Percentiles rank a stretch among this genome's conserved stretches.
Conservation (phyloP, 164 flowering plant species). For the Chimonanthus praecox region DNA sequence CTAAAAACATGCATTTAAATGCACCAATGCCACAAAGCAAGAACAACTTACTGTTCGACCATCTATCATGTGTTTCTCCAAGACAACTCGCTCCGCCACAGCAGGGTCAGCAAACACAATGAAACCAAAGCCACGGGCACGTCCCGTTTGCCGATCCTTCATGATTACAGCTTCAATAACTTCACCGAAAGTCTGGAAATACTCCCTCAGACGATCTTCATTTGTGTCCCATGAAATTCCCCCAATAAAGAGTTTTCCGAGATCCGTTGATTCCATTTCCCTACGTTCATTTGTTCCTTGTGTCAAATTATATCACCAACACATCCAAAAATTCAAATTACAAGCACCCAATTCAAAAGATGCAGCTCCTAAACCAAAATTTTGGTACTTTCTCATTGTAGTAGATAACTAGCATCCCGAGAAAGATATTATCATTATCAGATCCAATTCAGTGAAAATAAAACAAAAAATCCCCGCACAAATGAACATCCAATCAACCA, state of each 20-base stretch:
- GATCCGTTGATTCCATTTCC: constrained; percentile 67
- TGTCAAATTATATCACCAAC: constrained; percentile 9
- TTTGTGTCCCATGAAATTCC: constrained; percentile 91
- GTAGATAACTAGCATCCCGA: not conserved
- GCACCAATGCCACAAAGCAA: not conserved
- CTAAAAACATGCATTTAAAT: not conserved
- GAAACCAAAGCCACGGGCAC: constrained; percentile 91
- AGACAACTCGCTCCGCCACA: constrained; percentile 77
- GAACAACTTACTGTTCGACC: constrained; percentile 67
- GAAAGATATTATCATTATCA: not conserved
- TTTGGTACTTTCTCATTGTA: constrained; percentile 25
- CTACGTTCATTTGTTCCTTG: constrained; percentile 19
- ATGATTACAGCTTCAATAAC: constrained; percentile 86
- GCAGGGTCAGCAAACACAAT: constrained; percentile 77
- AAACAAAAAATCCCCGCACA: not conserved
- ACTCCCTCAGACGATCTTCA: constrained; percentile 72
- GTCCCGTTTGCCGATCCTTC: constrained; percentile 80
- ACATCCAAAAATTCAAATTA: constrained; percentile 7
- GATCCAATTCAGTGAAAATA: not conserved
- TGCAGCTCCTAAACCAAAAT: constrained; percentile 4
- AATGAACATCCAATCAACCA: constrained; percentile 4
- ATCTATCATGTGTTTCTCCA: constrained; percentile 75
- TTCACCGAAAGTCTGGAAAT: constrained; percentile 71
- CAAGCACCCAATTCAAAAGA: constrained; percentile 9
- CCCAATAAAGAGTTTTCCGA: constrained; percentile 85